phyloP scores from a whole-genome alignment of 106 monocot genomes.

The Acanthochlamys bracteata region DNA sequence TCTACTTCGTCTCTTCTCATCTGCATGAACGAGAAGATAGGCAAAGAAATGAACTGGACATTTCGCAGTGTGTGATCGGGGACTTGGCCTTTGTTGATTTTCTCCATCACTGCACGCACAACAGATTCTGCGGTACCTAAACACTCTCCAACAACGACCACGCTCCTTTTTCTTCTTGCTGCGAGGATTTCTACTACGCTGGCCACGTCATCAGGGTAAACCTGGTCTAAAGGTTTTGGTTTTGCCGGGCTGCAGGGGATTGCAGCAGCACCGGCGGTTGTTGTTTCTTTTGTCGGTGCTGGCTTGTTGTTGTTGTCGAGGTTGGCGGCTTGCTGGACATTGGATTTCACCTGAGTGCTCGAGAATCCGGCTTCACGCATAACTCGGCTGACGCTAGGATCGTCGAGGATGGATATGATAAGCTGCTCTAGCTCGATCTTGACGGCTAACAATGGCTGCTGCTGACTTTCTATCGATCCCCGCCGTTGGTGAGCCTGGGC shows the following conservation, averaged over 20 bases:
- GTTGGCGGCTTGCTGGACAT: constrained; percentile 60
- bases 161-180: constrained; percentile 34
- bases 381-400: constrained; percentile 90
- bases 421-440: constrained; percentile 98
- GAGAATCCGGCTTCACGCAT: constrained; percentile 98
- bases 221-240: constrained; percentile 3
- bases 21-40: constrained; percentile 46
- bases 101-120: constrained; percentile 55
- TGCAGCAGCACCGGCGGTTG: no score
- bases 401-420: constrained; percentile 76
- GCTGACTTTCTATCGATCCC: constrained; percentile 80
- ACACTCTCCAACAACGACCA: constrained; percentile 83
- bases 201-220: constrained; percentile 39
- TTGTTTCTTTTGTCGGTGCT: no score
- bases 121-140: constrained; percentile 42
- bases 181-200: constrained; percentile 48
- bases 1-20: constrained; percentile 72
- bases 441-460: constrained; percentile 74
- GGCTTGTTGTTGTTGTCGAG: constrained; percentile 9
- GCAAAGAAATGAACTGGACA: constrained; percentile 63
- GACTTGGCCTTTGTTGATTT: constrained; percentile 52
- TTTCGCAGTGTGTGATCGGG: constrained; percentile 29
- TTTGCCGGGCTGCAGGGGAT: not conserved
- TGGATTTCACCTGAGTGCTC: constrained; percentile 89
- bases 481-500: constrained; percentile 94